Evolutionary conservation across 495 filamentous ascomycete species (phyloP), one percentile per base, ranked within the genome.

Genomic region (Talaromyces ruber): DNA sequence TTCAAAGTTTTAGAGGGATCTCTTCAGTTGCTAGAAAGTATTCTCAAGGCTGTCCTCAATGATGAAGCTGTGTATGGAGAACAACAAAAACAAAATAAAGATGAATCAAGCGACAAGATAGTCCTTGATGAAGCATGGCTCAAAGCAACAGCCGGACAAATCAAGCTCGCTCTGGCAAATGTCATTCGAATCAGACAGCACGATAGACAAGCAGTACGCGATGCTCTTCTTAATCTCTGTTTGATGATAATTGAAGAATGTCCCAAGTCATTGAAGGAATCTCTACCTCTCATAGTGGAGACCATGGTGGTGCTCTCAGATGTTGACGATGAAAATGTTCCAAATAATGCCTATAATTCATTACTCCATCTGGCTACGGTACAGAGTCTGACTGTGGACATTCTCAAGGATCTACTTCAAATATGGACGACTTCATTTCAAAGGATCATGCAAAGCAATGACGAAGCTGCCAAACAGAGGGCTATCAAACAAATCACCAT

Each of bases 111-210:
- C 22, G 76, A 79, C 25, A 70, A 50, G 61, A 34, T 74, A 1
- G 68, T 73, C 7, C 69, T 81, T 26, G 78, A 81, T 29, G 74
- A 77, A 4, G 80, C 90, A 9, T 98, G 93, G 94, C 71, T 94
- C 16, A 88, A 85, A 61, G 90, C 91, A 16, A 97, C 93, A 5
- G 76, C 86, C 2, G 80, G 81, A 4, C 92, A 98, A 70, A 83
- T 97, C 57, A 95, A 93, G 67, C 80, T 96, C 59, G 94, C 93
- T 6, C 71, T 98, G 11, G 84, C 87, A 34, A 90, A 88, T 60
- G 79, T 96, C 18, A 73, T 96, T 22, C 88, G 88, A 60, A 70
- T 96, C 29, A 86, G 90, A n/a, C 84, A 81, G 39, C 88, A 96
- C 72, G 83, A 88, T 18, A 81, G 86, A 29, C 70, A 69, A 9